Conservation (phyloP, 2,329 filamentous ascomycete species). For the Cladosporium sp. region DNA sequence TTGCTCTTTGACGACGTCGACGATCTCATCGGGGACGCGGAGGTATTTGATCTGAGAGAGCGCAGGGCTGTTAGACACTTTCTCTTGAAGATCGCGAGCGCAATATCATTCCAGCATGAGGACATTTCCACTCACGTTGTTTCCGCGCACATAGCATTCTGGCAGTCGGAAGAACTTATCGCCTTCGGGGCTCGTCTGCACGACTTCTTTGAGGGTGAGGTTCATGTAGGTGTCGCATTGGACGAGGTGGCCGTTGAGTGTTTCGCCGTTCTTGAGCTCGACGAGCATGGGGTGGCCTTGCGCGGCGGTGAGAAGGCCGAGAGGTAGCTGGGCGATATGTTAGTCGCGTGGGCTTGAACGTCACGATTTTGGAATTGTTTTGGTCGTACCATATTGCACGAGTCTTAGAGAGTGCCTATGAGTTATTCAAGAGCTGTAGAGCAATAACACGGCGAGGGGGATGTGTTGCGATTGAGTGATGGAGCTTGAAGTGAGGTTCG, state of each 20-base stretch:
- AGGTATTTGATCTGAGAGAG: slow-evolving; percentile 93
- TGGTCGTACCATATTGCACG: slow-evolving; percentile 27
- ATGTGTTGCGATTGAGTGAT: not conserved
- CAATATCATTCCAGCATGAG: no score
- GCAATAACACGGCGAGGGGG: not conserved
- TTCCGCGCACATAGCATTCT: slow-evolving; percentile 95
- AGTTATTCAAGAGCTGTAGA: not conserved
- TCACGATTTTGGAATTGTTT: not conserved
- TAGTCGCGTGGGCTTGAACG: slow-evolving; percentile 21
- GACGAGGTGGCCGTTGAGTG: slow-evolving; percentile 91
- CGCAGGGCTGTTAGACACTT: not conserved
- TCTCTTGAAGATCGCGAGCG: not conserved
- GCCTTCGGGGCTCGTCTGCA: slow-evolving; percentile 92
- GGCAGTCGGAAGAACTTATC: slow-evolving; percentile 90
- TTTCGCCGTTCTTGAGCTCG: slow-evolving; percentile 96
- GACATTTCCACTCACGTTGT: slow-evolving; percentile 68
- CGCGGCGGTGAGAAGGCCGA: slow-evolving; percentile 87
- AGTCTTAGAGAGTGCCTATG: not conserved
- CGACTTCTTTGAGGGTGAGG: slow-evolving; percentile 91
- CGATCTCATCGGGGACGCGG: slow-evolving; percentile 92
- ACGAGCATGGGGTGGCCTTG: slow-evolving; percentile 98
- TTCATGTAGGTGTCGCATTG: slow-evolving; percentile 99
- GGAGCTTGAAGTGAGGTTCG: slow-evolving; percentile 11
- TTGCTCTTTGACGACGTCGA: slow-evolving; percentile 90
- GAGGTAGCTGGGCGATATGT: slow-evolving; percentile 52